These are phyloP conservation scores for Tephrocybe sp. DNA, from an alignment of 768 basidiomycete species.

Conservation along the genomic window DNA sequence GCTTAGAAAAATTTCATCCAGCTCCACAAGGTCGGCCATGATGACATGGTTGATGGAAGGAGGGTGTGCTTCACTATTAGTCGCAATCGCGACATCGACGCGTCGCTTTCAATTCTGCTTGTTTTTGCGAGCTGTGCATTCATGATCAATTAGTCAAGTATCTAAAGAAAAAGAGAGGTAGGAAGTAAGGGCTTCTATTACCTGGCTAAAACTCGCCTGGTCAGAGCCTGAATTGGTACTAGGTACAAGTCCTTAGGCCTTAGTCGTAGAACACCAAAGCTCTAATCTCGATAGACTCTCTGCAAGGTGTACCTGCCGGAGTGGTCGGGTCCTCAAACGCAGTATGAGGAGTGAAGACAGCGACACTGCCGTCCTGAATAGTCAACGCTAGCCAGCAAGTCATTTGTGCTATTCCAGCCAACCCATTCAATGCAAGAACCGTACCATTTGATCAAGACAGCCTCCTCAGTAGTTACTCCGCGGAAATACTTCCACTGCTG, in stretches of 20 bases:
- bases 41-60: no score
- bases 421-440: slow-evolving; percentile 9
- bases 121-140: no score
- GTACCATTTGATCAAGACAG: slow-evolving; percentile 54
- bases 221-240: no score
- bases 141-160: no score
- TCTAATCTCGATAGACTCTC: slow-evolving; percentile 45
- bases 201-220: not conserved
- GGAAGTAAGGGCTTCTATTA: no score
- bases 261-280: not conserved
- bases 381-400: slow-evolving; percentile 28
- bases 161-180: no score
- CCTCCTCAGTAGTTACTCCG: slow-evolving; percentile 46
- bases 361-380: slow-evolving; percentile 37
- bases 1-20: no score
- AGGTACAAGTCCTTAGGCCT: no score
- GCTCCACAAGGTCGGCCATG: no score
- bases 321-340: slow-evolving; percentile 45
- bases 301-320: slow-evolving; percentile 35
- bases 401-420: not conserved
- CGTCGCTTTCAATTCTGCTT: no score
- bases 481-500: slow-evolving; percentile 51
- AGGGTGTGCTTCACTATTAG: no score
- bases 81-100: no score
- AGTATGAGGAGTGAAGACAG: slow-evolving; percentile 49